Evolutionary conservation across 352 stramenopile genomes (phyloP).

Genomic region (Pythium utonaiense): DNA sequence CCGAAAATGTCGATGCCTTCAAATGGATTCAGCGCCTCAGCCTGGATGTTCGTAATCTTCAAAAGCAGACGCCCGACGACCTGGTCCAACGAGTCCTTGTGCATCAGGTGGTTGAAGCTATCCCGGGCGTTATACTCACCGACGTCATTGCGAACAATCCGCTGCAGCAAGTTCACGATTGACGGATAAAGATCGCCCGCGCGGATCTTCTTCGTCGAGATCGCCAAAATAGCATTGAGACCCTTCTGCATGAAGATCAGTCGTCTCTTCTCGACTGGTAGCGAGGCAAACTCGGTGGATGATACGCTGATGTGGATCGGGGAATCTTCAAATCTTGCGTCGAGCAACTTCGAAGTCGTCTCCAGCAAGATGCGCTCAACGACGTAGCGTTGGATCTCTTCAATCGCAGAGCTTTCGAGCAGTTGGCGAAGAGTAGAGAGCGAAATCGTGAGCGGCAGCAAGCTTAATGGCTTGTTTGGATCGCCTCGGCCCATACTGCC

Average conservation of each 20-base stretch:
- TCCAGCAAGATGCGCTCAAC: conserved; percentile 78
- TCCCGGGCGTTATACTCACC: conserved; percentile 77
- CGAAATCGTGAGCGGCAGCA: conserved; percentile 71
- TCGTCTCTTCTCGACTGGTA: conserved; percentile 22
- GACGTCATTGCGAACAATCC: conserved; percentile 75
- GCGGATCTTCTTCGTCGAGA: conserved; percentile 54
- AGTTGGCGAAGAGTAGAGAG: conserved; percentile 67
- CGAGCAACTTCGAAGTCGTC: conserved; percentile 68
- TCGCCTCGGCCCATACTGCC: conserved; percentile 61
- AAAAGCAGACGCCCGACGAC: conserved; percentile 68
- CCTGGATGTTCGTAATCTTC: conserved; percentile 56
- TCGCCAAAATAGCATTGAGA: conserved; percentile 57
- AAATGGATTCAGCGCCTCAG: conserved; percentile 58
- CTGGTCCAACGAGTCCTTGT: conserved; percentile 77
- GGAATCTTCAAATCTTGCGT: conserved; percentile 64
- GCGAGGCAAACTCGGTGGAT: conserved; percentile 32
- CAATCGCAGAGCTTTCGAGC: conserved; percentile 49
- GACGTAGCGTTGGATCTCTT: conserved; percentile 65
- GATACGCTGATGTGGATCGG: conserved; percentile 36
- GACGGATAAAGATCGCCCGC: conserved; percentile 68
- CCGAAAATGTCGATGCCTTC: conserved; percentile 78
- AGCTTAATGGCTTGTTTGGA: conserved; percentile 54
- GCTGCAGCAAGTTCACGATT: conserved; percentile 76
- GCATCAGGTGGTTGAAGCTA: conserved; percentile 64
- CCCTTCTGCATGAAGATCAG: conserved; percentile 71